Percentiles rank a stretch among this genome's conserved stretches.
phyloP scores from a whole-genome alignment of 1,284 basidiomycete genomes.

The Amylostereum areolatum region DNA sequence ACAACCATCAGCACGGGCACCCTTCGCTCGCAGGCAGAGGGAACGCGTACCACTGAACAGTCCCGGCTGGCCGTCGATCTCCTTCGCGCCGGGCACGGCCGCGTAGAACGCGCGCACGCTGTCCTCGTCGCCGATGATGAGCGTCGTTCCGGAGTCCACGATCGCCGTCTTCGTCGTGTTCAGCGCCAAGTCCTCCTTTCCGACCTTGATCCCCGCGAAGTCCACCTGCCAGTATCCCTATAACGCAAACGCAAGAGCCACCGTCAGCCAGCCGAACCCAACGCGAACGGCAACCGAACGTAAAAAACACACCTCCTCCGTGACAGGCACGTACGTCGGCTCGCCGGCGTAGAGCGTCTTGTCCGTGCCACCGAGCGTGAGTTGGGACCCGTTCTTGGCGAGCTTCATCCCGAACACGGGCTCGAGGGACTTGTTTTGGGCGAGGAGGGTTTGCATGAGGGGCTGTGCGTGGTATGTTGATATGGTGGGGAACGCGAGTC shows the following conservation, averaged over 20 bases:
- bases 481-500: constrained; percentile 21
- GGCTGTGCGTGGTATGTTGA: constrained; percentile 14
- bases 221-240: constrained; percentile 27
- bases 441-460: constrained; percentile 7
- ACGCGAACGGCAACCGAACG: background rate
- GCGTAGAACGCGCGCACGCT: constrained; percentile 39
- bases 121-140: constrained; percentile 44
- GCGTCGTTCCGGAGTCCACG: constrained; percentile 42
- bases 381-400: constrained; percentile 18
- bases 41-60: too few species aligned
- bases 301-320: constrained; percentile 3
- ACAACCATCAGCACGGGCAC: background rate
- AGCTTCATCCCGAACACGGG: constrained; percentile 16
- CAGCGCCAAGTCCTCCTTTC: constrained; percentile 10
- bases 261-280: background rate
- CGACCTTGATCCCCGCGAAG: constrained; percentile 17
- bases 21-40: too few species aligned
- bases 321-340: constrained; percentile 14
- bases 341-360: constrained; percentile 16
- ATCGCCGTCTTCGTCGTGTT: constrained; percentile 20
- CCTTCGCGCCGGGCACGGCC: constrained; percentile 32
- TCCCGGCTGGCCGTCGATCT: too few species aligned
- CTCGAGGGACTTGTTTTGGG: background rate
- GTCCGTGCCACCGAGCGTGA: constrained; percentile 13
- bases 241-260: background rate